phyloP scores from a whole-genome alignment of 139 green algal genomes.

The Chlamydomonas schloesseri region DNA sequence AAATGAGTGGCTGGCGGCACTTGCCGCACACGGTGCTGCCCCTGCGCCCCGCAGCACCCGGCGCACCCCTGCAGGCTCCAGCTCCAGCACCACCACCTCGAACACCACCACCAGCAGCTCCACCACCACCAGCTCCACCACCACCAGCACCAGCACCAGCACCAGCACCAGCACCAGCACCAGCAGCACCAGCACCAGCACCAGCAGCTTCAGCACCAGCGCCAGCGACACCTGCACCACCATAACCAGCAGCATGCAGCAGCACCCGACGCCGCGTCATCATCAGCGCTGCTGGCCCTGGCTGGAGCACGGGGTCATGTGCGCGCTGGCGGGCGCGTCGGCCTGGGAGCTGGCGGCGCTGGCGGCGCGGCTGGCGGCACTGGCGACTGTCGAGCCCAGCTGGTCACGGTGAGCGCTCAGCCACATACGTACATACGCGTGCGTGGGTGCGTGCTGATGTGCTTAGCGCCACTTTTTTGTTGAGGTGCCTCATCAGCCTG shows the following conservation, averaged over 20 bases:
- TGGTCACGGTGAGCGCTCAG: background rate
- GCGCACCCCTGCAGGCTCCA: background rate
- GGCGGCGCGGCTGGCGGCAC: slow-evolving; percentile 7
- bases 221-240: background rate
- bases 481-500: too few species aligned
- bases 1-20: background rate
- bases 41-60: background rate
- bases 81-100: background rate
- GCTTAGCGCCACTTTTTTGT: too few species aligned
- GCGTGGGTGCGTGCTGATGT: too few species aligned
- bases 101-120: too few species aligned
- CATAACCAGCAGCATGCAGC: too few species aligned
- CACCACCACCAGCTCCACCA: background rate
- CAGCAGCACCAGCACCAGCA: too few species aligned
- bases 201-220: too few species aligned
- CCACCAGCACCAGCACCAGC: background rate
- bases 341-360: slow-evolving; percentile 19
- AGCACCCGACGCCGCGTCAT: background rate
- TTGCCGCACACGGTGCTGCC: background rate
- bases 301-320: background rate
- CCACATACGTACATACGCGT: too few species aligned
- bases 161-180: background rate
- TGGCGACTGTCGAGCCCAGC: background rate
- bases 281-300: background rate
- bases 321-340: background rate